Evolutionary conservation across 192 early-diverging fungal species (phyloP).

Genomic region (Backusella luteola): DNA sequence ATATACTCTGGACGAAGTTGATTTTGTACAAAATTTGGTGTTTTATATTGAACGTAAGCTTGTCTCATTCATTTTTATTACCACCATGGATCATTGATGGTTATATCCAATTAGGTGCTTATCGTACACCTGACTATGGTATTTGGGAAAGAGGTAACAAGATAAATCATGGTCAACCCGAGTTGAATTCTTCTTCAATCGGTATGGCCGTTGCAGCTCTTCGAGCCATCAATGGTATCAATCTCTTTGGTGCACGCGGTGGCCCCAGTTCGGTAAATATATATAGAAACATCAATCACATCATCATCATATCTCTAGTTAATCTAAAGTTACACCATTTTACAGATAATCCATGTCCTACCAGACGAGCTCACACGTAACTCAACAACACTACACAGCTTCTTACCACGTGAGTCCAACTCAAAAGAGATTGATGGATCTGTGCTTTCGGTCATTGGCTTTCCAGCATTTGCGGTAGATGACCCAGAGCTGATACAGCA

Average conservation of each 20-base stretch:
- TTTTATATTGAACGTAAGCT: conserved; percentile 79
- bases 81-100: background rate
- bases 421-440: conserved; percentile 87
- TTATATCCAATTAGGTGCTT: conserved; percentile 34
- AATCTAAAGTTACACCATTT: background rate
- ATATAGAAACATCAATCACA: background rate
- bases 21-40: conserved; percentile 82
- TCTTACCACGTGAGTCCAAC: conserved; percentile 78
- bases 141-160: conserved; percentile 90
- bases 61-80: background rate
- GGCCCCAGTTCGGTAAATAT: conserved; percentile 58
- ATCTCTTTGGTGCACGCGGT: conserved; percentile 77
- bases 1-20: conserved; percentile 78
- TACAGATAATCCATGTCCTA: conserved; percentile 67
- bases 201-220: conserved; percentile 86
- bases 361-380: conserved; percentile 82
- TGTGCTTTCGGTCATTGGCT: conserved; percentile 76
- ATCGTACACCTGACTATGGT: conserved; percentile 83
- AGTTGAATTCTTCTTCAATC: conserved; percentile 83
- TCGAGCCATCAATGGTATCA: conserved; percentile 79
- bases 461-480: conserved; percentile 79
- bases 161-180: conserved; percentile 80
- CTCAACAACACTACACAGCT: conserved; percentile 71
- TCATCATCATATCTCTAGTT: background rate
- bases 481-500: conserved; percentile 58